A percentile compares a stretch with the other conserved stretches of the same genome.
phyloP scores from a whole-genome alignment of 345 rosid species.

The Murraya koenigii region DNA sequence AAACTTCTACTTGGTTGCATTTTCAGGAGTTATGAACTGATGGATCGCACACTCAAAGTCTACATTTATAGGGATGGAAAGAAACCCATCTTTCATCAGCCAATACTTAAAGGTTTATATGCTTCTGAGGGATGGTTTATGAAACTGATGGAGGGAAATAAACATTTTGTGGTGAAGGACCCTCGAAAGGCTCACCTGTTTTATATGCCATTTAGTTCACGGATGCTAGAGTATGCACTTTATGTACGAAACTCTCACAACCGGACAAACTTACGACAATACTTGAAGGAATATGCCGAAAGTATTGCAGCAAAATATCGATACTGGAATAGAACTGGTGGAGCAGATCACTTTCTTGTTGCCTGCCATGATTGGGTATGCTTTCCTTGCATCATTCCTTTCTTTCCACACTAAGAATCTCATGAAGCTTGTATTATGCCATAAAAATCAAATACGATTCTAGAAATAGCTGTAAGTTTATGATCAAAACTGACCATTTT shows the following conservation, averaged over 20 bases:
- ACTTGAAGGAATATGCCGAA: constrained; percentile 70
- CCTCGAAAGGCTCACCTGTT: constrained; percentile 81
- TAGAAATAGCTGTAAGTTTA: not conserved
- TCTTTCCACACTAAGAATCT: not conserved
- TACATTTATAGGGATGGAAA: constrained; percentile 83
- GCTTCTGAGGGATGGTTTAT: constrained; percentile 99
- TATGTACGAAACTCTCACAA: constrained; percentile 92
- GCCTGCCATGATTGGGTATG: constrained; percentile 99
- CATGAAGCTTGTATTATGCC: constrained; percentile 1
- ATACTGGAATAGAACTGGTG: constrained; percentile 86
- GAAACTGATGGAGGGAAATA: constrained; percentile 89
- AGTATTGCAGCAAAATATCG: constrained; percentile 77
- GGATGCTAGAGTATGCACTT: constrained; percentile 81
- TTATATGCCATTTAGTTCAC: constrained; percentile 95
- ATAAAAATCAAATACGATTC: not conserved
- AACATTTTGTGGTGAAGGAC: constrained; percentile 68
- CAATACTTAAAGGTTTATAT: constrained; percentile 88
- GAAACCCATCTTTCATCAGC: constrained; percentile 83
- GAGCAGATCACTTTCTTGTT: constrained; percentile 92
- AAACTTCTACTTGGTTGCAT: constrained; percentile 22
- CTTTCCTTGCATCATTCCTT: constrained; percentile 7
- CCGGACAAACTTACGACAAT: constrained; percentile 70
- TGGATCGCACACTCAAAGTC: constrained; percentile 76
- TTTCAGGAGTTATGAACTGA: constrained; percentile 92
- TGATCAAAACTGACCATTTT: not conserved